These are phyloP conservation scores for Suillus clintonianus DNA, from an alignment of 768 basidiomycete species.

Conservation along the genomic window DNA sequence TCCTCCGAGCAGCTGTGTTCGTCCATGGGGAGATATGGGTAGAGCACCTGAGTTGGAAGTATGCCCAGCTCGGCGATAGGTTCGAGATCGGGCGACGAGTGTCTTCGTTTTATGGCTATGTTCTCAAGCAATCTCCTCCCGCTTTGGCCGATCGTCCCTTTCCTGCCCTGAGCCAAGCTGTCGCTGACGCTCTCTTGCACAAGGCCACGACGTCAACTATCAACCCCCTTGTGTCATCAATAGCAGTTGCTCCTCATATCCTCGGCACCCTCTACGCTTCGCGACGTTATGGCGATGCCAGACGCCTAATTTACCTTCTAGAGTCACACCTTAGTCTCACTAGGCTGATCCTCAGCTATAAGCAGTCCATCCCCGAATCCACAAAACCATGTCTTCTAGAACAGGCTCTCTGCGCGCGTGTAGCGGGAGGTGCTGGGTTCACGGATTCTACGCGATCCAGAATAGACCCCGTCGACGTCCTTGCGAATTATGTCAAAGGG, in stretches of 20 bases:
- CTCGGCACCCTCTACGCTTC: conserved; percentile 60
- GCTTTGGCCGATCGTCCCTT: conserved; percentile 58
- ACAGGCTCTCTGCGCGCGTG: conserved; percentile 69
- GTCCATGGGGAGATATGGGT: conserved; percentile 90
- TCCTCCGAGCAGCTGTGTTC: conserved; percentile 74
- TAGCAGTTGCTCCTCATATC: conserved; percentile 62
- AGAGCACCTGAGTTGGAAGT: conserved; percentile 85
- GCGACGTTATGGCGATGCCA: conserved; percentile 69
- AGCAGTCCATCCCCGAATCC: conserved; percentile 47
- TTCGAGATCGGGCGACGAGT: conserved; percentile 80
- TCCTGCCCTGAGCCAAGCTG: conserved; percentile 55
- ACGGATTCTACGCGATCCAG: conserved; percentile 48
- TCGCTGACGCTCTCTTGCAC: conserved; percentile 71
- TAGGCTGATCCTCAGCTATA: conserved; percentile 64
- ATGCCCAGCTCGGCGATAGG: conserved; percentile 74
- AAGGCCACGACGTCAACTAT: conserved; percentile 80
- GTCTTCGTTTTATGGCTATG: conserved; percentile 63
- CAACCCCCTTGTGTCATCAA: conserved; percentile 72
- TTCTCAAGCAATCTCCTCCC: conserved; percentile 65
- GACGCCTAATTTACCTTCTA: conserved; percentile 67
- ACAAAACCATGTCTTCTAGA: conserved; percentile 69
- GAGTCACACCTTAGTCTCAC: conserved; percentile 65
- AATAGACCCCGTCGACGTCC: conserved; percentile 72
- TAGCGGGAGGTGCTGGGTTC: conserved; percentile 49
- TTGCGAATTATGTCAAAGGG: conserved; percentile 68